Evolutionary conservation across 2,329 filamentous ascomycete species (phyloP).

Genomic region (Ophiostoma perfectum): DNA sequence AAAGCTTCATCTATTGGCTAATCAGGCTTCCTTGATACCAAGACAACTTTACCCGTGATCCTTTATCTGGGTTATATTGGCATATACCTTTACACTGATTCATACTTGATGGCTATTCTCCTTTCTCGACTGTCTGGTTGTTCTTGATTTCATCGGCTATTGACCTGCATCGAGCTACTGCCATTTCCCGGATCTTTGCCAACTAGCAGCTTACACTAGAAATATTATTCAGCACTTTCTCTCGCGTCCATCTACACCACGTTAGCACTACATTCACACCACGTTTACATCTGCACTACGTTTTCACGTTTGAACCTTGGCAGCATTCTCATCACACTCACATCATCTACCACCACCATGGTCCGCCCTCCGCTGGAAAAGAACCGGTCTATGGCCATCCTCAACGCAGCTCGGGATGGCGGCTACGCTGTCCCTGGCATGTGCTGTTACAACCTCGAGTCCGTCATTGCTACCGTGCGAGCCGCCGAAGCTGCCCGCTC

Average conservation of each 20-base stretch:
- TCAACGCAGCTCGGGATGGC: conserved; percentile 50
- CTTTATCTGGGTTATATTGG: neutral
- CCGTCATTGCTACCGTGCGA: conserved; percentile 50
- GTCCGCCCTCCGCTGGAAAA: conserved; percentile 36
- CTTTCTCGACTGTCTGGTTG: no score
- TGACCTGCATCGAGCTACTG: conserved; percentile 6
- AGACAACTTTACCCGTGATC: neutral
- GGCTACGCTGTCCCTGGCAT: conserved; percentile 56
- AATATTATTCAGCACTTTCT: conserved; percentile 5
- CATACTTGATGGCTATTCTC: no score
- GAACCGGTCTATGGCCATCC: conserved; percentile 52
- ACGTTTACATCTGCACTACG: neutral
- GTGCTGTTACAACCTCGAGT: conserved; percentile 47
- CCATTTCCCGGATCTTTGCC: neutral
- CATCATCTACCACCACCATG: conserved; percentile 30
- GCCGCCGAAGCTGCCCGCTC: conserved; percentile 63
- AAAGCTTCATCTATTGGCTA: neutral
- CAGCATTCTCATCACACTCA: no score
- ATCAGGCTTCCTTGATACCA: neutral
- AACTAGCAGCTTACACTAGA: conserved; percentile 5
- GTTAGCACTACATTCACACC: neutral
- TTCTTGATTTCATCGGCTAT: neutral
- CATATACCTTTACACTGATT: no score
- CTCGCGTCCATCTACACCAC: neutral
- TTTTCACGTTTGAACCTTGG: neutral